phyloP scores from a whole-genome alignment of 2,329 filamentous ascomycete genomes.

The Colletotrichum limetticola region DNA sequence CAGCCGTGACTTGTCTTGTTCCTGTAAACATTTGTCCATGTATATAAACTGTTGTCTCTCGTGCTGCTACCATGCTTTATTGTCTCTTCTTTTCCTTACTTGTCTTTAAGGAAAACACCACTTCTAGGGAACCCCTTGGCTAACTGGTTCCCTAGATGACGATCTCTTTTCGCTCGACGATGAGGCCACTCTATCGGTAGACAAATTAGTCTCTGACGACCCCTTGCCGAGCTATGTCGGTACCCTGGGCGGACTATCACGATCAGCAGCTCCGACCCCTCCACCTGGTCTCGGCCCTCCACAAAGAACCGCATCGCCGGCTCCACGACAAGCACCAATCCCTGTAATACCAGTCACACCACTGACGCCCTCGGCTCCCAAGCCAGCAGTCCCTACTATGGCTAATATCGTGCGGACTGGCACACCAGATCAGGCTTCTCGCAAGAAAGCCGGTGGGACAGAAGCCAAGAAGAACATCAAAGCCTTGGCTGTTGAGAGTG shows the following conservation, averaged over 20 bases:
- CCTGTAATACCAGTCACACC: constrained; percentile 34
- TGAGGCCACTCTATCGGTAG: constrained; percentile 71
- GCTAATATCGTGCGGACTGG: constrained; percentile 30
- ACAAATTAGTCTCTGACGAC: constrained; percentile 76
- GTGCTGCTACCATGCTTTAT: constrained; percentile 36
- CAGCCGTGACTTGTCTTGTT: constrained; percentile 67
- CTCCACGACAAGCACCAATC: constrained; percentile 32
- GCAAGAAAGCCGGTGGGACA: constrained; percentile 42
- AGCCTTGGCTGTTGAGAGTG: constrained; percentile 55
- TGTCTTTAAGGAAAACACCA: constrained; percentile 23
- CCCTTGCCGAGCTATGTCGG: constrained; percentile 33
- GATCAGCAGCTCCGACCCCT: constrained; percentile 17
- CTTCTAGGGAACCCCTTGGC: constrained; percentile 42
- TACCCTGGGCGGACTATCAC: background rate
- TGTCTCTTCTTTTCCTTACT: constrained; percentile 39
- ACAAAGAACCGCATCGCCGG: constrained; percentile 50
- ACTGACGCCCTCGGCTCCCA: constrained; percentile 6
- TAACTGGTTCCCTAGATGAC: constrained; percentile 68
- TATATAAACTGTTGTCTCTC: constrained; percentile 53
- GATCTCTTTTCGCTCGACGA: constrained; percentile 66
- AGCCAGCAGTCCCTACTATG: constrained; percentile 40
- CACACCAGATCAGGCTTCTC: constrained; percentile 48
- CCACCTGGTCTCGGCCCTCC: constrained; percentile 58
- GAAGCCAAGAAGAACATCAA: constrained; percentile 58
- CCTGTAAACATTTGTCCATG: constrained; percentile 44